Base-by-base conservation (phyloP, 257 asterid species). In the Penstemon eatonii region DNA sequence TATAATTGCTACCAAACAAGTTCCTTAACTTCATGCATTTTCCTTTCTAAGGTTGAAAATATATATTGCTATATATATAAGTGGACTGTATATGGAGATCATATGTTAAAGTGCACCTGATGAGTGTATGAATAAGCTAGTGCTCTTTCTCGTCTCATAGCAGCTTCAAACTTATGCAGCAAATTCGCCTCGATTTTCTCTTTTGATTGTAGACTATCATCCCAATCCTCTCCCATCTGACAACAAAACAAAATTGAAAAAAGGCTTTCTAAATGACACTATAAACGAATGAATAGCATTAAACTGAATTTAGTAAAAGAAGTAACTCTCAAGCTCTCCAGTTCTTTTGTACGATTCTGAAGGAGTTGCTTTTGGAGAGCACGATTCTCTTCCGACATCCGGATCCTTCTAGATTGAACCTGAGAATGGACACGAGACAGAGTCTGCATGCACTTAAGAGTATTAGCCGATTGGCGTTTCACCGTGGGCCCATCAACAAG, bases 171-270 rank as follows among this genome's bases (percentile, higher is more conserved):
- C 79, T 93, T 93, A 54, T 87, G 85, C 74, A 90, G 85, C 77
- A 93, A 79, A 71, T 69, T 88, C 8, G 89, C 91, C 78, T 93
- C 97, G 50, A 89, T 72, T 78, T 86, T 75, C 78, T 93, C 96
- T 75, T 85, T 90, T 8, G 99, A 86, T 77, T 88, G 97, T 42
- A 80, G 70, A 70, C 97, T 85, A 50, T 82, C 85, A 74, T 93
- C 93, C 99, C 99, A 93, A 25, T 87, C 92, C 77, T 90, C 99
- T 65, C 95, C 97, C 82, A 87, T 80, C 97, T 93, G 82, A 25
- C 33, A 25, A 25, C 33, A 25, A 65, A 79, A 76, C 46, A 71
- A 64, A 40, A 58, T 58, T 66, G 46, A 68, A 60, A 39, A n/a
- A 49, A 56, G 63, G 56, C 66, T 60, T 66, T 38, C 37, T 25